These are phyloP conservation scores for Plantago coronopus DNA, from an alignment of 305 asterid genomes.

Conservation along the genomic window DNA sequence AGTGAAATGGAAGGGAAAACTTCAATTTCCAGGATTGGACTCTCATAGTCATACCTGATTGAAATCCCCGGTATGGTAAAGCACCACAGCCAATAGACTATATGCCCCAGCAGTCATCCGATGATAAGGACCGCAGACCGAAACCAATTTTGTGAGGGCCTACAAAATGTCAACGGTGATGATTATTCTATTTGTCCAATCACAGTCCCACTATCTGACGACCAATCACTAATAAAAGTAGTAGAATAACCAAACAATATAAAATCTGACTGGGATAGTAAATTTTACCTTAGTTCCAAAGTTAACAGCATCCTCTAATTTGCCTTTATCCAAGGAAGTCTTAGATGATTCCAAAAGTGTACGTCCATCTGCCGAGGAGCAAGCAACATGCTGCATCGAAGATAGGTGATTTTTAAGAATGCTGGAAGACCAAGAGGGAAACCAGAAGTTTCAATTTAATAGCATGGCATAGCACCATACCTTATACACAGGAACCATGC, in stretches of 20 bases:
- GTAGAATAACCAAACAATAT: not conserved
- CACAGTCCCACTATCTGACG: not conserved
- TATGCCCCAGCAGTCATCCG: constrained; percentile 96
- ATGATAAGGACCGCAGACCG: constrained; percentile 93
- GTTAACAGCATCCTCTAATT: constrained; percentile 87
- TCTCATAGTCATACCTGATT: constrained; percentile 65
- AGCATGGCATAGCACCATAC: constrained; percentile 33
- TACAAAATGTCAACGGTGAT: constrained; percentile 28
- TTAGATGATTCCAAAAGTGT: constrained; percentile 84
- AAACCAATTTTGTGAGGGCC: constrained; percentile 78
- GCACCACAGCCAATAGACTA: constrained; percentile 90
- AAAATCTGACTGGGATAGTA: constrained; percentile 1
- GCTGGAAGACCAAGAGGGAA: constrained; percentile 5
- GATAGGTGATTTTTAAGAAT: constrained; percentile 26
- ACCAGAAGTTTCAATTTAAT: constrained; percentile 9
- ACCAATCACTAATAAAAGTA: no score
- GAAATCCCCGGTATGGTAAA: constrained; percentile 90
- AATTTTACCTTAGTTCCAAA: constrained; percentile 74
- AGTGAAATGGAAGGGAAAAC: constrained; percentile 1
- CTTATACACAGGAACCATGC: constrained; percentile 82
- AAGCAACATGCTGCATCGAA: constrained; percentile 72
- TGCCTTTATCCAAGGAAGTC: constrained; percentile 87
- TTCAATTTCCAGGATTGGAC: constrained; percentile 18
- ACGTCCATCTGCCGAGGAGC: constrained; percentile 98
- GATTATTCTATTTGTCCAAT: not conserved